Conservation (phyloP, 495 filamentous ascomycete species). For the Massariosphaeria phaeospora region DNA sequence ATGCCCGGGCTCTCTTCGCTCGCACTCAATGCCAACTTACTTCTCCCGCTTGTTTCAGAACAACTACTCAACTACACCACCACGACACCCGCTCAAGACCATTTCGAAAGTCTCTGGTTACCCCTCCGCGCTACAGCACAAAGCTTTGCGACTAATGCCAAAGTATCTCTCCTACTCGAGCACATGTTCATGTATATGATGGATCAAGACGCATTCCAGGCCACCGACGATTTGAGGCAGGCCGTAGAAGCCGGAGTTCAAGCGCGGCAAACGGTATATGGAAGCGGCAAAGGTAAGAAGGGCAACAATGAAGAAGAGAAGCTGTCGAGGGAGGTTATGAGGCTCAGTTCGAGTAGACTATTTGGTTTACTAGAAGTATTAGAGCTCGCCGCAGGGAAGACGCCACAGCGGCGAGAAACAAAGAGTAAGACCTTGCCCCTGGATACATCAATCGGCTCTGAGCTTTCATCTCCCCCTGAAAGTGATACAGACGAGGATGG, state of each 20-base stretch:
- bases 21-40: slow-evolving; percentile 60
- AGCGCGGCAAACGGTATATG: slow-evolving; percentile 53
- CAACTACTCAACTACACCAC: slow-evolving; percentile 47
- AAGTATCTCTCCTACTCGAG: slow-evolving; percentile 73
- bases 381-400: slow-evolving; percentile 15
- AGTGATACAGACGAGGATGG: too few species aligned
- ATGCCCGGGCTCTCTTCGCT: slow-evolving; percentile 50
- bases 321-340: slow-evolving; percentile 13
- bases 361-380: slow-evolving; percentile 26
- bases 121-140: slow-evolving; percentile 64
- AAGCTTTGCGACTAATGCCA: slow-evolving; percentile 67
- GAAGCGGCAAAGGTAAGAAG: slow-evolving; percentile 44
- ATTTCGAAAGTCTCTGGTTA: slow-evolving; percentile 62
- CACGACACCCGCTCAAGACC: slow-evolving; percentile 42
- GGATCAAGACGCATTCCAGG: slow-evolving; percentile 39
- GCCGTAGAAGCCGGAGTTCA: slow-evolving; percentile 60
- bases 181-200: slow-evolving; percentile 47
- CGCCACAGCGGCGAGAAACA: neutral
- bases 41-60: slow-evolving; percentile 57
- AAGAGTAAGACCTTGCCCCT: neutral
- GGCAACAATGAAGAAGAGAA: slow-evolving; percentile 19
- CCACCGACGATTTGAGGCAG: slow-evolving; percentile 45
- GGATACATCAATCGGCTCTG: neutral
- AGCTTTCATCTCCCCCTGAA: slow-evolving; percentile 6
- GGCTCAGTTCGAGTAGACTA: slow-evolving; percentile 13